phyloP scores from a whole-genome alignment of 257 asterid species.

The Oldenlandia corymbosa region DNA sequence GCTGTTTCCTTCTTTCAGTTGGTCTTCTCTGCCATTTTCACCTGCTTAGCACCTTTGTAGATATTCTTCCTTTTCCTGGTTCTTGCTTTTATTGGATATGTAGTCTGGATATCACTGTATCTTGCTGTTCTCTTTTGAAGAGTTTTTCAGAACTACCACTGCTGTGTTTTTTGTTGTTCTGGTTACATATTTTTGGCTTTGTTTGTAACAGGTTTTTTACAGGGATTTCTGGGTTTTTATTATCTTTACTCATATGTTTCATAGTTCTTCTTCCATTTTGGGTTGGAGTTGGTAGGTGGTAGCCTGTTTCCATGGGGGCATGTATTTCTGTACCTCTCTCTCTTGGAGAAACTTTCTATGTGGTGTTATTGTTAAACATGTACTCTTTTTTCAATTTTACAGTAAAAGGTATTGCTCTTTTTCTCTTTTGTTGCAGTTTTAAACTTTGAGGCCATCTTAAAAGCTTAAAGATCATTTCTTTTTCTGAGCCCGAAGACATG shows the following conservation, averaged over 20 bases:
- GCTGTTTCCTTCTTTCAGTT: too few species aligned
- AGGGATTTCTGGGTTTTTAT: neutral
- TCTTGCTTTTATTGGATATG: slow-evolving; percentile 14
- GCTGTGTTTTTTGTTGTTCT: neutral
- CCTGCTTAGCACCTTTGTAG: slow-evolving; percentile 18
- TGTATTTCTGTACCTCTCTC: neutral
- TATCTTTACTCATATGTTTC: too few species aligned
- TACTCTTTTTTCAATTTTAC: neutral
- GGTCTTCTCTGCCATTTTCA: slow-evolving; percentile 15
- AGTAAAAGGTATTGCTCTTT: neutral
- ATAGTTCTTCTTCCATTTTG: too few species aligned
- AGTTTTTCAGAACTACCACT: neutral
- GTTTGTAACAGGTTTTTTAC: neutral
- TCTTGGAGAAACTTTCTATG: neutral
- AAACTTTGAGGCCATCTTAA: neutral
- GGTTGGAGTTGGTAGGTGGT: too few species aligned
- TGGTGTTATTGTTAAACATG: neutral
- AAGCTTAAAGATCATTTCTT: too few species aligned
- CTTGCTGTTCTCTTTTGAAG: neutral
- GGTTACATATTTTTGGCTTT: neutral
- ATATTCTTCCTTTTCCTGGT: slow-evolving; percentile 6
- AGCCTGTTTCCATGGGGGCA: neutral
- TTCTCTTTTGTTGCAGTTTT: neutral
- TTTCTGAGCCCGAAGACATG: too few species aligned
- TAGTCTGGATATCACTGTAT: neutral